phyloP scores from a whole-genome alignment of 2,329 filamentous ascomycete genomes.

The Thielaviopsis ethacetica region DNA sequence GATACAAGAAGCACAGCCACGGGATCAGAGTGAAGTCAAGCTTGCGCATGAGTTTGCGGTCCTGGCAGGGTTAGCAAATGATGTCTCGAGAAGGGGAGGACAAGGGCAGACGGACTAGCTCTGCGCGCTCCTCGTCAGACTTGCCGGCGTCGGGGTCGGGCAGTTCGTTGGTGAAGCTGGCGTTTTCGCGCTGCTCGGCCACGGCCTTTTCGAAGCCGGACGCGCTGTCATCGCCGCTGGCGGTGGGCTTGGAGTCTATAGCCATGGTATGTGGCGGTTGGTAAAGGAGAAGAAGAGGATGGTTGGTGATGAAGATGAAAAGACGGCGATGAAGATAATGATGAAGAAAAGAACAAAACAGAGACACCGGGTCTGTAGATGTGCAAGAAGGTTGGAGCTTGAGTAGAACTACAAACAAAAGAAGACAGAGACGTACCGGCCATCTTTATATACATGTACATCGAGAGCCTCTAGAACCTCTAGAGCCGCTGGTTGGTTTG shows the following conservation, averaged over 20 bases:
- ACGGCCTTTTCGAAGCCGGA: slow-evolving; percentile 8
- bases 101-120: slow-evolving; percentile 35
- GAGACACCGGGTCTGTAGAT: background rate
- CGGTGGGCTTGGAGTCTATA: slow-evolving; percentile 3
- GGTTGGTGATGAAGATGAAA: background rate
- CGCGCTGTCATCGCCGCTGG: slow-evolving; percentile 7
- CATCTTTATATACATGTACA: too few species aligned
- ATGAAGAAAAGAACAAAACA: background rate
- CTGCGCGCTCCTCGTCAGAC: slow-evolving; percentile 43
- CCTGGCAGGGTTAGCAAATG: slow-evolving; percentile 24
- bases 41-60: slow-evolving; percentile 44
- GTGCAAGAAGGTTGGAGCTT: background rate
- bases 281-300: too few species aligned
- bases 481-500: too few species aligned
- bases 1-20: slow-evolving; percentile 55
- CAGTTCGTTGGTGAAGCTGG: slow-evolving; percentile 1
- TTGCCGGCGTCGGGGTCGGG: slow-evolving; percentile 41
- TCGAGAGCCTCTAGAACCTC: too few species aligned
- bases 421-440: background rate
- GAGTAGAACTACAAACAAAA: too few species aligned
- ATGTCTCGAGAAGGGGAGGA: background rate
- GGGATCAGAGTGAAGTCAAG: slow-evolving; percentile 45
- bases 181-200: slow-evolving; percentile 2
- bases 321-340: background rate
- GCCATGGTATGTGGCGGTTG: too few species aligned